Evolutionary conservation across 768 basidiomycete species (phyloP), one percentile per base, ranked within the genome.

Genomic region (Termitomyces eurrhizus): DNA sequence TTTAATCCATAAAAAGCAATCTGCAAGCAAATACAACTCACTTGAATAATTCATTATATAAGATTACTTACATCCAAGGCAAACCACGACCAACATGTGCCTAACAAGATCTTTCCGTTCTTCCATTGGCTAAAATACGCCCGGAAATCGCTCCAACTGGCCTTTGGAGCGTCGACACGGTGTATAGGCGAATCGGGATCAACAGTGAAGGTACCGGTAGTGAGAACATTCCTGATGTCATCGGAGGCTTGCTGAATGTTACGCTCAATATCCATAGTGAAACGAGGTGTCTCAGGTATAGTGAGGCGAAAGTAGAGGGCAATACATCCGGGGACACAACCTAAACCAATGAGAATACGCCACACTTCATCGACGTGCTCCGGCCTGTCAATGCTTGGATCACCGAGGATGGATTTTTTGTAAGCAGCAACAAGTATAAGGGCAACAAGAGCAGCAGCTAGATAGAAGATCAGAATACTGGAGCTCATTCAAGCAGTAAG

Each of bases 241-340:
- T 80, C 74, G 1, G 84, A 60, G 9, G 92, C 93, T 68, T 89
- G 89, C 42, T 82, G 77, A 48, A 95, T 76, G 70, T 95, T 93
- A 52, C 88, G 81, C 73, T 93, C 92, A 62, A 95, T 83, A 77
- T 95, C 93, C 89, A 95, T 94, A 59, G 93, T 96, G 72, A 82
- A 84, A 64, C 93, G 91, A 32, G 93, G 93, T 0, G 93, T 95
- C 72, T 95, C 93, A 4, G 93, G 92, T 68, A 95, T 94, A 29
- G 93, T 94, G 37, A 95, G 82, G 70, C 93, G 91, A 87, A 92
- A 94, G 78, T 93, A 95, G 53, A 95, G 84, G n/a, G 92, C 93
- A 59, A 93, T 69, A 42, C 79, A 80, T 58, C 85, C 93, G 39
- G 93, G 93, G 51, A 96, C 77, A 58, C 88, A 90, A 46, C 93